Base-by-base conservation (phyloP, 768 basidiomycete species). In the Dioszegia crocea region DNA sequence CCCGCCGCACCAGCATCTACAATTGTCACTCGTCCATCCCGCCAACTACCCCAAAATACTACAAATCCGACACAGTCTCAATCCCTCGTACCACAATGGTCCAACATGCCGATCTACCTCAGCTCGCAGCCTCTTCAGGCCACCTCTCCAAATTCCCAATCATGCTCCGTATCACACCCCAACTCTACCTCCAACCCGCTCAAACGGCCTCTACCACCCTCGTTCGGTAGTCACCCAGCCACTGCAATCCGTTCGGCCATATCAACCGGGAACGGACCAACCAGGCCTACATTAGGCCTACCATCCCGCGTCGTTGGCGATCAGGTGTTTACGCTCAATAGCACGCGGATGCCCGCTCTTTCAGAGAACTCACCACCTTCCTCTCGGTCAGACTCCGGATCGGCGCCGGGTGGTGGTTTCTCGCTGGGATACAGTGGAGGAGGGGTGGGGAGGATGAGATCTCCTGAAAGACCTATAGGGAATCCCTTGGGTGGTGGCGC, bases 241-340 rank as follows among this genome's bases (percentile, higher is more conserved):
- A n/a, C 39, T 31, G 19, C 57, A 9, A 19, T 38, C 31, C 57
- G 57, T 2, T 30, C 47, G 2, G 47, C 57, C 21, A 12, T 44
- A 23, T 41, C 46, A 39, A 45, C 31, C 30, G 24, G 43, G 14
- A 33, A 10, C 8, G n/a, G 30, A 26, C 30, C 56, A 16, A 45
- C 36, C 17, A 43, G 64, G 33, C 48, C 62, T 1, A 56, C 60
- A 5, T 31, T 69, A 12, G 67, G 67, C 38, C 54, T 60, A n/a
- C 67, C 67, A n/a, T 59, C 64, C 6, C 59, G 67, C 12, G 45
- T 65, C 16, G 43, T 68, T 10, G 36, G 36, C 4, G 24, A 53
- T 40, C 51, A 53, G 38, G 51, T 53, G 8, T 53, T 53, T 29
- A 53, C 51, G 10, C 39, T 53, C 9, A 31, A 3, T 17, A 48